Percentiles rank a stretch among this genome's conserved stretches.
Evolutionary conservation across 2,329 filamentous ascomycete species (phyloP).

Genomic region (Orbilia quercus): DNA sequence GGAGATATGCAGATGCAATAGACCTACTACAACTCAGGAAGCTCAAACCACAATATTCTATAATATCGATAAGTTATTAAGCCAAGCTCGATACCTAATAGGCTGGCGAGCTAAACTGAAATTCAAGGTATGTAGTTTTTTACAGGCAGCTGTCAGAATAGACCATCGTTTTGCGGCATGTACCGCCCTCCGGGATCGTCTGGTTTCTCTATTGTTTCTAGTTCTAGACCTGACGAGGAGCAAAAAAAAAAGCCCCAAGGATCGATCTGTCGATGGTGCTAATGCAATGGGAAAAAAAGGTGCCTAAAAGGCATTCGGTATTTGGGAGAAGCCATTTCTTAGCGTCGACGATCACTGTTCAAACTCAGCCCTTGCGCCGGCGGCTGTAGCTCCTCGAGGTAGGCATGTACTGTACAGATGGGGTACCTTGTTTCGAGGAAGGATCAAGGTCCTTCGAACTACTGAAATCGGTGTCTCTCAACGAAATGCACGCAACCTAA

Average conservation of each 20-base stretch:
- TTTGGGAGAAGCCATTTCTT: constrained; percentile 21
- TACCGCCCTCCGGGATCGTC: constrained; percentile 50
- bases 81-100: constrained; percentile 23
- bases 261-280: constrained; percentile 40
- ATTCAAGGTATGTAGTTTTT: constrained; percentile 25
- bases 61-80: constrained; percentile 42
- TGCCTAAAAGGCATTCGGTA: constrained; percentile 49
- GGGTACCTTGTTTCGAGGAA: constrained; percentile 33
- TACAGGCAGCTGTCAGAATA: constrained; percentile 42
- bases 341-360: constrained; percentile 33
- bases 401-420: constrained; percentile 41
- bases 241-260: constrained; percentile 23
- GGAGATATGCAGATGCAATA: no score
- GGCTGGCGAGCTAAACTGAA: constrained; percentile 19
- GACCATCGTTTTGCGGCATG: constrained; percentile 40
- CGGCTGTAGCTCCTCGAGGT: constrained; percentile 41
- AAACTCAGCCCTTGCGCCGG: constrained; percentile 53
- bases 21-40: constrained; percentile 33
- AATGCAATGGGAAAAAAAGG: constrained; percentile 48
- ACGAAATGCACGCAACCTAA: constrained; percentile 54
- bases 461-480: constrained; percentile 34
- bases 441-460: constrained; percentile 47
- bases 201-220: constrained; percentile 25
- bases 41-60: constrained; percentile 30
- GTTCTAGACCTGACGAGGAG: constrained; percentile 30